Percentiles rank a stretch among this genome's conserved stretches.
Evolutionary conservation across 257 asterid genomes (phyloP).

Genomic region (Fraxinus pennsylvanica): DNA sequence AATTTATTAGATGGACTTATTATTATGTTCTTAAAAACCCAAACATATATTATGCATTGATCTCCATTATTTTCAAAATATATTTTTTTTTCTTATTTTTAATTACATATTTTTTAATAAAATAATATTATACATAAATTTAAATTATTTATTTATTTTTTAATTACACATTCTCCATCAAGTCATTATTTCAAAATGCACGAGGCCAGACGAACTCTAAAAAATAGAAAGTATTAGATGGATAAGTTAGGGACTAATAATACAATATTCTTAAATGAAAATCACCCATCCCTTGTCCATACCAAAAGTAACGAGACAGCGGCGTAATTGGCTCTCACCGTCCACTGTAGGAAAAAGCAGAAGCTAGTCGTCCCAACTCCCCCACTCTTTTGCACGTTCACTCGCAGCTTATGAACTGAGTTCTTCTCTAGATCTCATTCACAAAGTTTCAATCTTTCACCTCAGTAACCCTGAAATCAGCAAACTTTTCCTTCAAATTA

Average conservation of each 20-base stretch:
- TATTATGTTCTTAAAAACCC: no score
- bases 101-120: no score
- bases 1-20: no score
- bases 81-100: no score
- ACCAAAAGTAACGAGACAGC: neutral
- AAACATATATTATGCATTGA: no score
- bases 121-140: no score
- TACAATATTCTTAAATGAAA: neutral
- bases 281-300: neutral
- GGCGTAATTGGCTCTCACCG: slow-evolving; percentile 32
- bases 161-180: no score
- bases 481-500: neutral
- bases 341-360: neutral
- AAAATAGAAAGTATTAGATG: neutral
- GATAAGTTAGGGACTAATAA: neutral
- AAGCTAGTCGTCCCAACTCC: slow-evolving; percentile 20
- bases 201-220: no score
- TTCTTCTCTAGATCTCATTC: slow-evolving; percentile 38
- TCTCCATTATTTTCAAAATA: no score
- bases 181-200: no score
- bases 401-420: slow-evolving; percentile 18
- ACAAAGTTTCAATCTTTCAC: slow-evolving; percentile 24
- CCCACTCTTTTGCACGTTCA: slow-evolving; percentile 34
- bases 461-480: slow-evolving; percentile 21
- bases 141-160: no score